A percentile compares a stretch with the other conserved stretches of the same genome.
These are phyloP conservation scores for Ascobolus immersus DNA, from an alignment of 495 filamentous ascomycete genomes.

Conservation along the genomic window DNA sequence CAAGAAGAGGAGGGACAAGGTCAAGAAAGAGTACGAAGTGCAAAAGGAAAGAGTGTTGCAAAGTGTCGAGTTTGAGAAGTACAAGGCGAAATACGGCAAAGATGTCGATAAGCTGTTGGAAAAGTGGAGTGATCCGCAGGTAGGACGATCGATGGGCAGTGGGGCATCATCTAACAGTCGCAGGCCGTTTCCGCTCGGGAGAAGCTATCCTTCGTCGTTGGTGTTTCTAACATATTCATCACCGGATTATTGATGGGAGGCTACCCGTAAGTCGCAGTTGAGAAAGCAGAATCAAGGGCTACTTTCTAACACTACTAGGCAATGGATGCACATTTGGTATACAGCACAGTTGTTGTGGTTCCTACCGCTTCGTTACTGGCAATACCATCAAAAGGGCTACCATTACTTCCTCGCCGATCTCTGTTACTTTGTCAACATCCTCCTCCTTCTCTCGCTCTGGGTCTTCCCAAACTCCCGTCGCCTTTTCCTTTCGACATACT, in stretches of 20 bases:
- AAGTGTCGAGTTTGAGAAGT: constrained; percentile 74
- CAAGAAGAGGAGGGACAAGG: constrained; percentile 50
- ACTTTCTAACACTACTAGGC: constrained; percentile 12
- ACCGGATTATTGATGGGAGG: constrained; percentile 82
- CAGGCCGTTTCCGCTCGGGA: constrained; percentile 51
- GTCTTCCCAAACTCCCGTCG: constrained; percentile 73
- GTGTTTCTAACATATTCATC: constrained; percentile 88
- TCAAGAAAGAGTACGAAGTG: constrained; percentile 31
- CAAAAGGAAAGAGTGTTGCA: constrained; percentile 18
- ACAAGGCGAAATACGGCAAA: constrained; percentile 58
- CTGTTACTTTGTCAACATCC: constrained; percentile 91
- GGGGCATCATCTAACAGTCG: not conserved
- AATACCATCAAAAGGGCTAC: constrained; percentile 69
- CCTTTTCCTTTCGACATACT: constrained; percentile 79
- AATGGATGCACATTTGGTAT: constrained; percentile 85
- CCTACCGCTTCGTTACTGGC: constrained; percentile 84
- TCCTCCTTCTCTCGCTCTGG: constrained; percentile 65
- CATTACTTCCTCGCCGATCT: constrained; percentile 69
- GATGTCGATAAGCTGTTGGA: constrained; percentile 67
- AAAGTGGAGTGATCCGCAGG: constrained; percentile 69
- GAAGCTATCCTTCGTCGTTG: constrained; percentile 87
- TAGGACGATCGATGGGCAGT: constrained; percentile 6
- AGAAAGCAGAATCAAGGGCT: constrained; percentile 1
- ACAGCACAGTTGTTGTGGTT: constrained; percentile 65
- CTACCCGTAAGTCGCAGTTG: constrained; percentile 24